Base-by-base conservation (phyloP, 192 early-diverging fungal species). In the Diversispora epigaea region DNA sequence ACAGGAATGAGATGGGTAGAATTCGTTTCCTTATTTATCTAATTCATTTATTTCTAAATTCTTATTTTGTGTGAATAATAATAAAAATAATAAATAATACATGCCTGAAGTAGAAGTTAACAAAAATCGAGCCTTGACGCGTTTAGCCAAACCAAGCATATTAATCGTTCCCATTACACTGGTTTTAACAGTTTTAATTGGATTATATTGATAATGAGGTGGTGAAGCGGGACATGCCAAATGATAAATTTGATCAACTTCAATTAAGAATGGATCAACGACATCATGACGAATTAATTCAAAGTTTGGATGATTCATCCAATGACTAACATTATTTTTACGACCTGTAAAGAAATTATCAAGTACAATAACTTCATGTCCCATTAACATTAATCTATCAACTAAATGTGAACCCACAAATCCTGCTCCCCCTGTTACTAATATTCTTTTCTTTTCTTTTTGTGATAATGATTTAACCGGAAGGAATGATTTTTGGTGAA, bases 201-300 rank as follows among this genome's bases (percentile, higher is more conserved):
- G 92, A 64, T 94, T 93, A 80, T 92, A 88, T 64, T 94, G 93
- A 77, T 94, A 94, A 72, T 94, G 93, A 17, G 92, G 92, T 40
- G 93, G 93, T 0, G 92, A 93, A 4, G 93, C 93, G 3, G 93
- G 93, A 82, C 93, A 90, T 19, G 93, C 93, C n/a, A 94, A 80
- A 77, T 94, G 92, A 76, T 92, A 94, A 66, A 94, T 92, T 78
- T 92, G 89, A 71, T 93, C 91, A 4, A 93, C 91, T 76, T 94
- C 93, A 55, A 91, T 88, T 86, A 92, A 89, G 56, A 91, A 90
- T 0, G 91, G 93, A 77, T 92, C 93, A 6, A 93, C 91, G 0
- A 94, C 91, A 79, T 94, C 92, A 76, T 94, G 93, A 39, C 91
- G 82, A 64, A 93, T 84, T 11, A 94, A 75, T 71, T 93, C 89